Evolutionary conservation across 2,329 filamentous ascomycete genomes (phyloP), one percentile per base, ranked within the genome.

Genomic region (Diplocarpon rosae): DNA sequence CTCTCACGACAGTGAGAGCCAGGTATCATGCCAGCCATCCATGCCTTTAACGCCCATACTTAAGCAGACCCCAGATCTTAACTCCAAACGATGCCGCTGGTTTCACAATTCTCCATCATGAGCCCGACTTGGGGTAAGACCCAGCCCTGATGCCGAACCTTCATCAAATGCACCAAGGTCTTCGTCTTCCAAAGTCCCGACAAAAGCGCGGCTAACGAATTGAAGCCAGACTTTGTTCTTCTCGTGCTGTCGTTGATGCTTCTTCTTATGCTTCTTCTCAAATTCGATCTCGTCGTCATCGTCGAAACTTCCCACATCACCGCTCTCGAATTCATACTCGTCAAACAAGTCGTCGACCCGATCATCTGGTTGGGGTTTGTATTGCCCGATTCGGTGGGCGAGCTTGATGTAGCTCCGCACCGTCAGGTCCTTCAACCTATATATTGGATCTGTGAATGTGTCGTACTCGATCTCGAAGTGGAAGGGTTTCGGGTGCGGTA

Each of bases 401-500:
- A 96, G 71, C 49, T 84, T 74, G 36, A 96, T 68, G 60, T 84
- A 84, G 60, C 79, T 93, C 50, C 76, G 73, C 42, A 95, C 84
- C 0, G 90, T 96, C 62, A 98, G 66, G 63, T 96, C 90, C 35
- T 76, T 70, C 55, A 95, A 65, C 49, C 76, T 74, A 61, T 89
- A 95, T 1, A 82, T 63, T 46, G 77, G 66, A 61, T 96, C 88
- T 16, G 80, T 74, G 44, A 77, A 81, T 0, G 89, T 96, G 61
- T 80, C 80, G 62, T 98, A 98, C 62, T 95, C 87, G 39, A 94
- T 69, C 59, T 94, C 74, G 59, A 78, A 96, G 13, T 70, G 61
- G 62, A 95, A 87, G 29, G 75, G 66, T 35, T 69, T 75, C 3
- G 81, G 76, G 52, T 75, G 66, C 1, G 79, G 75, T 50, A 72